These are phyloP conservation scores for Actinomortierella ambigua DNA, from an alignment of 371 early-diverging fungal genomes.

Conservation along the genomic window DNA sequence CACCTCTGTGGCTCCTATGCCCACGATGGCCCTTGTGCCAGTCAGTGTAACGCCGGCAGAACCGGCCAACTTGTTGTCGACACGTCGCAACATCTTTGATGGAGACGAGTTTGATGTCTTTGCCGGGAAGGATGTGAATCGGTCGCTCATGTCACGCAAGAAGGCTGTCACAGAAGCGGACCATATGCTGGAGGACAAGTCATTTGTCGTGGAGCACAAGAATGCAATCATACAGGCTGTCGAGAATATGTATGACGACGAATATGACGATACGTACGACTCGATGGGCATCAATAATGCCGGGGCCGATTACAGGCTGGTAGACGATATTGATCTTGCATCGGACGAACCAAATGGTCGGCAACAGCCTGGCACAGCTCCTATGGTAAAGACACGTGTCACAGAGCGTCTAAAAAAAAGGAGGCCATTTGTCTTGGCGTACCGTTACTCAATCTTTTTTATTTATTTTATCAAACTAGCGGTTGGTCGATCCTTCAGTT, in stretches of 20 bases:
- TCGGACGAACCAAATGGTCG: conserved; percentile 25
- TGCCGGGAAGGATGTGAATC: conserved; percentile 61
- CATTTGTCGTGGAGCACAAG: conserved; percentile 63
- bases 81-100: conserved; percentile 85
- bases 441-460: not conserved
- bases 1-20: too few species aligned
- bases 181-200: conserved; percentile 58
- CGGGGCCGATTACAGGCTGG: conserved; percentile 54
- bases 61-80: conserved; percentile 52
- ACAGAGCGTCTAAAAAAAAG: not conserved
- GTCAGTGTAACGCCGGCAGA: not conserved
- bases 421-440: not conserved
- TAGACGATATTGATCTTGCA: conserved; percentile 62
- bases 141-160: conserved; percentile 68
- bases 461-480: not conserved
- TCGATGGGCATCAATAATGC: conserved; percentile 68
- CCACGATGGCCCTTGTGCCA: too few species aligned
- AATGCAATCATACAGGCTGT: conserved; percentile 63
- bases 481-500: conserved; percentile 56
- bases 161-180: conserved; percentile 64
- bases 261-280: conserved; percentile 94
- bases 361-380: not conserved
- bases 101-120: conserved; percentile 94
- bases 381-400: too few species aligned
- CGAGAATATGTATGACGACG: conserved; percentile 77